Percentiles rank a stretch among this genome's conserved stretches.
Conservation (phyloP, 164 flowering plant species). For the Vitis vinifera region DNA sequence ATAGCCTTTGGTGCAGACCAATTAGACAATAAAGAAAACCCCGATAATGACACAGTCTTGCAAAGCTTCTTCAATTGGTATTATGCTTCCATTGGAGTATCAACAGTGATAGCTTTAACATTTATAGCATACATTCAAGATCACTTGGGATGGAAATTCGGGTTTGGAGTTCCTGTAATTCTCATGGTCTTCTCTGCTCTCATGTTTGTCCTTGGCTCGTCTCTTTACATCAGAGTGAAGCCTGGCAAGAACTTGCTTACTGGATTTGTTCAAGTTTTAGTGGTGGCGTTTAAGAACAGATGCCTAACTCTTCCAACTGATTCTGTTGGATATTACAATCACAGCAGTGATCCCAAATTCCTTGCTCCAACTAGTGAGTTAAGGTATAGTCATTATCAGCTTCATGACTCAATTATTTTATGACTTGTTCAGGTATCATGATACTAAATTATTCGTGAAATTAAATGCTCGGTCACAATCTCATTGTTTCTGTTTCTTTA, state of each 20-base stretch:
- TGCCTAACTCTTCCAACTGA: conserved; percentile 6
- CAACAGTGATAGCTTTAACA: conserved; percentile 16
- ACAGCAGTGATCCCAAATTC: conserved; percentile 11
- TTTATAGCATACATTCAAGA: conserved; percentile 27
- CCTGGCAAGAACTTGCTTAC: conserved; percentile 14
- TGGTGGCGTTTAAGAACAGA: conserved; percentile 26
- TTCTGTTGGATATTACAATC: conserved; percentile 11
- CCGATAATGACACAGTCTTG: conserved; percentile 2
- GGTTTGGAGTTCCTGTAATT: conserved; percentile 29
- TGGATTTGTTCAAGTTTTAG: conserved; percentile 28
- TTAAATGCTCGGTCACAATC: too few relatives aligned
- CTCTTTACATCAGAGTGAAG: conserved; percentile 26
- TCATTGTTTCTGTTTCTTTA: too few relatives aligned
- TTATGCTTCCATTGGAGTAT: conserved; percentile 12
- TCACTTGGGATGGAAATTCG: conserved; percentile 28
- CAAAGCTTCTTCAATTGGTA: conserved; percentile 36
- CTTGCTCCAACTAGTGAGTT: conserved; percentile 22
- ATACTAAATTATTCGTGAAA: too few relatives aligned
- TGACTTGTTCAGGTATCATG: background rate
- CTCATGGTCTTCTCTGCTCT: conserved; percentile 19
- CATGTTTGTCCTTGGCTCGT: conserved; percentile 26
- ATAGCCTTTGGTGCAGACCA: conserved; percentile 41
- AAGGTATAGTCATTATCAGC: conserved; percentile 20
- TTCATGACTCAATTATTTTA: background rate
- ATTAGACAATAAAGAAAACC: background rate